These are phyloP conservation scores for Rheum nobile DNA, from an alignment of 148 eudicot species.

Conservation along the genomic window DNA sequence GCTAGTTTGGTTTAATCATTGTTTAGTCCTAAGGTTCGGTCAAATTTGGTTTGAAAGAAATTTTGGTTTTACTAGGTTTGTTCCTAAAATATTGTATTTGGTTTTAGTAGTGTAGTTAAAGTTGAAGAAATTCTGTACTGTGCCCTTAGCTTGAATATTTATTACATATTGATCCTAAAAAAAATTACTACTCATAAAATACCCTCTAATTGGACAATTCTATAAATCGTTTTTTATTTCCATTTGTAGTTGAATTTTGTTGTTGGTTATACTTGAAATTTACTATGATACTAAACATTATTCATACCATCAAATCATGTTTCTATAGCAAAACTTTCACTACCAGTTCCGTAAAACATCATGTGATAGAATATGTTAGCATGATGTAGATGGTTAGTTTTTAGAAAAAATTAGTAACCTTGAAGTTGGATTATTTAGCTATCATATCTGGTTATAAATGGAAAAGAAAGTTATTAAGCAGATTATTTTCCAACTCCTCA, in stretches of 20 bases:
- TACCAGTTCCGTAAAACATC: not conserved
- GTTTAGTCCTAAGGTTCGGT: too few relatives aligned
- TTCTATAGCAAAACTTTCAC: not conserved
- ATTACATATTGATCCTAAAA: not conserved
- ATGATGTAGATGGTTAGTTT: not conserved
- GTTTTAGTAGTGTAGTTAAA: not conserved
- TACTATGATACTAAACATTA: not conserved
- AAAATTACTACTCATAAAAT: not conserved
- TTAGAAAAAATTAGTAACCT: not conserved
- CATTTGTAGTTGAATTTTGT: not conserved
- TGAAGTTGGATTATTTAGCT: not conserved
- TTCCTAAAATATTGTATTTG: not conserved
- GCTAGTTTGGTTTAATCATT: too few relatives aligned
- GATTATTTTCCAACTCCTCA: not conserved
- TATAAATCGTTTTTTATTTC: not conserved
- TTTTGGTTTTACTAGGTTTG: not conserved
- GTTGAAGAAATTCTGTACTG: not conserved
- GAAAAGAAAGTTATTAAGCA: not conserved
- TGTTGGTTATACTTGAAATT: not conserved
- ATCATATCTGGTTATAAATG: not conserved
- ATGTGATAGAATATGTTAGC: not conserved
- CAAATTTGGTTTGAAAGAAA: not conserved
- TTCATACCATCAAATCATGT: not conserved
- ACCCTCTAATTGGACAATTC: not conserved
- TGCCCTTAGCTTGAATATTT: not conserved